A percentile compares a stretch with the other conserved stretches of the same genome.
Conservation (phyloP, 768 basidiomycete genomes). For the Hericium rajendrae region DNA sequence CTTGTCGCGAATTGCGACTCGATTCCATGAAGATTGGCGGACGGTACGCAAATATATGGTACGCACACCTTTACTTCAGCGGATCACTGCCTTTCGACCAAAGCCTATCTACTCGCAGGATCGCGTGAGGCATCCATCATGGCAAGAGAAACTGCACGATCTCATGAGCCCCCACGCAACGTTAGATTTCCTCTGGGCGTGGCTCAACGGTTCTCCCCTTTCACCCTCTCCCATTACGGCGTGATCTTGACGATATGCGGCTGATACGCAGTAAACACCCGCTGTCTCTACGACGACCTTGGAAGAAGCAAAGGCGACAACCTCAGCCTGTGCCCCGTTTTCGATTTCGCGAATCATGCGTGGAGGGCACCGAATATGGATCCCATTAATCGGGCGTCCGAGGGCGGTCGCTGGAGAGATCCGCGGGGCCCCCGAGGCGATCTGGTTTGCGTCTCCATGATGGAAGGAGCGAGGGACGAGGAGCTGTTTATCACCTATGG, state of each 20-base stretch:
- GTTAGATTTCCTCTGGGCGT: constrained; percentile 74
- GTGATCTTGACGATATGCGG: constrained; percentile 1
- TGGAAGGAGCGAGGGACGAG: constrained; percentile 35
- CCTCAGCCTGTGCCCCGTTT: constrained; percentile 77
- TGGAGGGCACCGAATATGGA: constrained; percentile 31
- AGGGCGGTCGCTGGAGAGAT: constrained; percentile 12
- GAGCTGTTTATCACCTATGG: constrained; percentile 80
- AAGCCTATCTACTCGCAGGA: not conserved
- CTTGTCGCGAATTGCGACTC: constrained; percentile 32
- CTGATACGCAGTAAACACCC: constrained; percentile 67
- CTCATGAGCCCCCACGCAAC: not conserved
- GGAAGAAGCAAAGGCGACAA: constrained; percentile 55
- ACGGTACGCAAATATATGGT: constrained; percentile 45
- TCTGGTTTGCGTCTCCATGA: constrained; percentile 38
- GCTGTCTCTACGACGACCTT: constrained; percentile 71
- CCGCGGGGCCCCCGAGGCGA: constrained; percentile 13
- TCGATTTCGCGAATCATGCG: constrained; percentile 87
- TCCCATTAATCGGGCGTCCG: constrained; percentile 26
- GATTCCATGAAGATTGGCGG: constrained; percentile 54
- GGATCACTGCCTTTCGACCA: not conserved
- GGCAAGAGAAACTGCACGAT: constrained; percentile 1
- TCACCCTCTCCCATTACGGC: constrained; percentile 2
- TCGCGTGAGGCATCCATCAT: not conserved
- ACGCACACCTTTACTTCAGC: constrained; percentile 13
- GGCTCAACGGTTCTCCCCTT: constrained; percentile 67